Percentiles rank a stretch among this genome's conserved stretches.
These are phyloP conservation scores for Thalassiosira hispida DNA, from an alignment of 352 stramenopile species.

Conservation along the genomic window DNA sequence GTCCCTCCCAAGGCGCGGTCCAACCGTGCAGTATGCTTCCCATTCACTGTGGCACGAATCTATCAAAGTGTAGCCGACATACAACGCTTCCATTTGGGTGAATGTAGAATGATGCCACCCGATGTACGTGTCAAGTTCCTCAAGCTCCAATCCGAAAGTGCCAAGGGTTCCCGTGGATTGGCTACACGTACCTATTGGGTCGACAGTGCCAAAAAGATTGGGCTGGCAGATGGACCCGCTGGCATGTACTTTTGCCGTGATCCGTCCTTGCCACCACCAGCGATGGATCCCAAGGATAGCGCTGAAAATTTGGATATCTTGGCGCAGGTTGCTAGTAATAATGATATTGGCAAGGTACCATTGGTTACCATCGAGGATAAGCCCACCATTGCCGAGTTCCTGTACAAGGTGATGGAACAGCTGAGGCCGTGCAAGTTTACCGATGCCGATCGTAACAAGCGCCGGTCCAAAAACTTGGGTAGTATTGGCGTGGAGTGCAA, in stretches of 20 bases:
- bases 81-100: slow-evolving; percentile 81
- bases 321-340: slow-evolving; percentile 69
- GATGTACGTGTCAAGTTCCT: slow-evolving; percentile 74
- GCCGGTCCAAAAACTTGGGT: slow-evolving; percentile 78
- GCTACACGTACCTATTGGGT: slow-evolving; percentile 85
- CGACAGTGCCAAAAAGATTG: slow-evolving; percentile 78
- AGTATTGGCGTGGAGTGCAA: slow-evolving; percentile 84
- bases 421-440: slow-evolving; percentile 81
- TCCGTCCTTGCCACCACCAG: slow-evolving; percentile 54
- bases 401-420: slow-evolving; percentile 84
- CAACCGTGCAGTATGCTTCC: slow-evolving; percentile 84
- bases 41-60: slow-evolving; percentile 73
- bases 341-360: slow-evolving; percentile 50
- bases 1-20: slow-evolving; percentile 72
- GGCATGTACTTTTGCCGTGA: slow-evolving; percentile 81
- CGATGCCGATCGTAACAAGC: slow-evolving; percentile 83
- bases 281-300: slow-evolving; percentile 46
- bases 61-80: slow-evolving; percentile 83
- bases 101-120: slow-evolving; percentile 78
- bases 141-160: slow-evolving; percentile 73
- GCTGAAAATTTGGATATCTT: slow-evolving; percentile 61
- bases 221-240: slow-evolving; percentile 68
- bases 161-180: slow-evolving; percentile 82
- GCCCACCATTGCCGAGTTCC: slow-evolving; percentile 79
- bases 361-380: slow-evolving; percentile 80